phyloP scores from a whole-genome alignment of 163 green algal species.

The Scenedesmus sp. region DNA sequence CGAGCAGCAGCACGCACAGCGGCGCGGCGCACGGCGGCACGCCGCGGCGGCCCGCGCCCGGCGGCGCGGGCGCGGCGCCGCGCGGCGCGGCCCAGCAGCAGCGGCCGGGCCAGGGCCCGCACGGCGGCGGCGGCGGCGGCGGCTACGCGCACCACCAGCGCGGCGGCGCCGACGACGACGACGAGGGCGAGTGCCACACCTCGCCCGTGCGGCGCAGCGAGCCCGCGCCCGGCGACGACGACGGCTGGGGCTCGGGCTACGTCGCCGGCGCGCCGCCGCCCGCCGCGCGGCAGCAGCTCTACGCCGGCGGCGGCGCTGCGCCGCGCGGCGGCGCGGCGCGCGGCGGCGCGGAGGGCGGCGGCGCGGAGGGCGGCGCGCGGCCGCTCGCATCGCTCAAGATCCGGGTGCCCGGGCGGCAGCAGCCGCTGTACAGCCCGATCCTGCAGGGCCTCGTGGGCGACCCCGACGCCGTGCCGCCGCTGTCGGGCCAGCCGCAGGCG shows the following conservation, averaged over 20 bases:
- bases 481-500: background rate
- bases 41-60: background rate
- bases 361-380: no score
- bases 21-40: background rate
- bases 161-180: constrained; percentile 19
- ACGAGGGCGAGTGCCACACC: constrained; percentile 38
- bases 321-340: no score
- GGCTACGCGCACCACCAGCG: no score
- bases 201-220: constrained; percentile 20
- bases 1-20: constrained; percentile 13
- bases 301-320: no score
- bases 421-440: constrained; percentile 21
- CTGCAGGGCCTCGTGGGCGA: constrained; percentile 7
- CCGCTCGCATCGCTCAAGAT: constrained; percentile 17
- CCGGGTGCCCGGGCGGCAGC: background rate
- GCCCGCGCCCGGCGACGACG: background rate
- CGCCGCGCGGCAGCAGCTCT: no score
- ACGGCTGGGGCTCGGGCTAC: no score
- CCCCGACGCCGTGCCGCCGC: constrained; percentile 14
- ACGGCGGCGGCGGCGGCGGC: no score
- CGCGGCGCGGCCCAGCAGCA: background rate
- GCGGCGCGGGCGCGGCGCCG: background rate
- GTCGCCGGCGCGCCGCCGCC: no score
- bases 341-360: no score
- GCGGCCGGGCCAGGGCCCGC: background rate